phyloP scores from a whole-genome alignment of 805 yeast species.

The Candida mattraensis region DNA sequence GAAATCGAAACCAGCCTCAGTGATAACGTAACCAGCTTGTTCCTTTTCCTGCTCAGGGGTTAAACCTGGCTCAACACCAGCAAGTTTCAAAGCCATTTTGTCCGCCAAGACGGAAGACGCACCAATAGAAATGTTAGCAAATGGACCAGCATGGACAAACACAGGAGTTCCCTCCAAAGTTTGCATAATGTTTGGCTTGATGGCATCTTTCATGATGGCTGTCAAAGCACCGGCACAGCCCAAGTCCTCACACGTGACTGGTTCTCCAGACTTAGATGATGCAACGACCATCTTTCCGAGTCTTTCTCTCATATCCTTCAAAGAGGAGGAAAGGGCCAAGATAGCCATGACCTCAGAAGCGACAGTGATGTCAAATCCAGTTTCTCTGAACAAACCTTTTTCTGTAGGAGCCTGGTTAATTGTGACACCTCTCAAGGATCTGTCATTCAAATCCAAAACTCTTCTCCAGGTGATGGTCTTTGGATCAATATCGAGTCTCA shows the following conservation, averaged over 20 bases:
- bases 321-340: constrained; percentile 75
- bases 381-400: constrained; percentile 77
- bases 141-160: constrained; percentile 96
- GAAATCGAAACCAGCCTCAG: constrained; percentile 98
- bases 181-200: constrained; percentile 96
- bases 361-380: constrained; percentile 95
- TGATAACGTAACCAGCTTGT: constrained; percentile 81
- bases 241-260: constrained; percentile 90
- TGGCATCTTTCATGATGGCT: constrained; percentile 92
- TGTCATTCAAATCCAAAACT: constrained; percentile 92
- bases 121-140: constrained; percentile 96
- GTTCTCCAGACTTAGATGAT: constrained; percentile 67
- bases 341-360: constrained; percentile 98
- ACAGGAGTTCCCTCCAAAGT: constrained; percentile 98
- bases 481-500: constrained; percentile 86
- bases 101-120: constrained; percentile 95
- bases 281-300: constrained; percentile 91
- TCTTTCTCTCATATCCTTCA: constrained; percentile 82
- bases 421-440: constrained; percentile 85
- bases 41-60: constrained; percentile 31
- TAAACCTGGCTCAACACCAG: constrained; percentile 58
- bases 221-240: constrained; percentile 96
- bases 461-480: constrained; percentile 87
- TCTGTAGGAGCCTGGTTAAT: constrained; percentile 93
- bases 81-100: constrained; percentile 85